Conservation (phyloP, 768 basidiomycete species). For the Pulveroboletus sp. region DNA sequence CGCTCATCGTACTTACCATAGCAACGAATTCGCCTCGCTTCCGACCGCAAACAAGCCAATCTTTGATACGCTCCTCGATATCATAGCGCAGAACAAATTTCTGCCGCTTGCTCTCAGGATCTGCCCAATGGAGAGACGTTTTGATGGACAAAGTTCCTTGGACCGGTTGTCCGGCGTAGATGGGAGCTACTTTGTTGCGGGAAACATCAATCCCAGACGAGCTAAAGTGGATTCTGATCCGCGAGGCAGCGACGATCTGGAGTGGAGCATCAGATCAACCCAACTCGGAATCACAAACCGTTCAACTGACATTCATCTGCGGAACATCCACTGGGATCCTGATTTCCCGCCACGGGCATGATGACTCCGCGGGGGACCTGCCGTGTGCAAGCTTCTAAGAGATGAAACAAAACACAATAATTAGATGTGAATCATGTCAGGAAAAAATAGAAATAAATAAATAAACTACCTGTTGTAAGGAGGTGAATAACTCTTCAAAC, state of each 20-base stretch:
- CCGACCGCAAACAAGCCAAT: slow-evolving; percentile 87
- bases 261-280: slow-evolving; percentile 9
- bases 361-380: slow-evolving; percentile 34
- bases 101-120: slow-evolving; percentile 37
- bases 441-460: not conserved
- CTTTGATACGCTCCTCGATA: slow-evolving; percentile 71
- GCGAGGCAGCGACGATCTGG: slow-evolving; percentile 65
- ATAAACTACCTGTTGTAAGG: slow-evolving; percentile 33
- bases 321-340: slow-evolving; percentile 86
- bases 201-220: slow-evolving; percentile 36
- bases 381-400: slow-evolving; percentile 37
- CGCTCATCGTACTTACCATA: slow-evolving; percentile 43
- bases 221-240: slow-evolving; percentile 45
- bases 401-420: slow-evolving; percentile 23
- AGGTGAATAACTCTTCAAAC: slow-evolving; percentile 21
- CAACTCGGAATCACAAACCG: not conserved
- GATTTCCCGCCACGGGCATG: slow-evolving; percentile 63
- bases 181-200: slow-evolving; percentile 32
- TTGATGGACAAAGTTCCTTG: slow-evolving; percentile 59
- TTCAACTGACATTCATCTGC: slow-evolving; percentile 61
- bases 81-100: slow-evolving; percentile 70
- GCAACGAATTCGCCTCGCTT: slow-evolving; percentile 83
- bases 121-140: slow-evolving; percentile 78
- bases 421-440: slow-evolving; percentile 22
- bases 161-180: slow-evolving; percentile 90